Conservation (phyloP, 495 filamentous ascomycete genomes). For the Trichoderma virens region DNA sequence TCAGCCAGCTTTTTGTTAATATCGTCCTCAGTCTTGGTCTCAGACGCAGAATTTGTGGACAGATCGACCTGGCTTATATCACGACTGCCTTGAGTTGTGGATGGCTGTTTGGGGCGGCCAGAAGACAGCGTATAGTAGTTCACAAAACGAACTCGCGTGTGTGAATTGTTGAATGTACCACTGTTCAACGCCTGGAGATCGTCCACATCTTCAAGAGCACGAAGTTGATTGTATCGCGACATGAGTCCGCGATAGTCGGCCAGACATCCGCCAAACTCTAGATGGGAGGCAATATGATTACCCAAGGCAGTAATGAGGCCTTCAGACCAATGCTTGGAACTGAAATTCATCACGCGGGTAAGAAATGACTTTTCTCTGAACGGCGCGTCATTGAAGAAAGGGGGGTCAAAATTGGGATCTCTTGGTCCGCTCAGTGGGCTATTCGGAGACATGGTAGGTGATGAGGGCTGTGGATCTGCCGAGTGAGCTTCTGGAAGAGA, state of each 20-base stretch:
- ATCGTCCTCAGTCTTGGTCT: not conserved
- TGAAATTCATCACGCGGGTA: slow-evolving; percentile 63
- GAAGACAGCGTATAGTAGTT: slow-evolving; percentile 89
- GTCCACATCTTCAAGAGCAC: slow-evolving; percentile 61
- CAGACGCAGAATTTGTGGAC: slow-evolving; percentile 10
- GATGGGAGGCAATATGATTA: slow-evolving; percentile 66
- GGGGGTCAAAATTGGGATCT: slow-evolving; percentile 65
- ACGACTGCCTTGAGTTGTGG: not conserved
- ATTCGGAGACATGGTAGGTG: slow-evolving; percentile 13
- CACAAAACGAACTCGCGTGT: slow-evolving; percentile 58
- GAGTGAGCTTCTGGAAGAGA: not conserved
- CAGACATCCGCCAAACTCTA: slow-evolving; percentile 75
- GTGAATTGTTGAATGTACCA: slow-evolving; percentile 4
- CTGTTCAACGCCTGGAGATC: slow-evolving; percentile 20
- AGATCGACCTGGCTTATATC: not conserved
- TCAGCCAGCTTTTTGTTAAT: not conserved
- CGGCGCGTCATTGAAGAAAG: slow-evolving; percentile 63
- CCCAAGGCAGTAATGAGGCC: slow-evolving; percentile 61
- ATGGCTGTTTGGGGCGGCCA: slow-evolving; percentile 38
- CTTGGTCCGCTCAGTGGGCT: slow-evolving; percentile 16
- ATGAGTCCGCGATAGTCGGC: slow-evolving; percentile 67
- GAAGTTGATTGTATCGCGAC: slow-evolving; percentile 57
- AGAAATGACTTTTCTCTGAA: slow-evolving; percentile 57
- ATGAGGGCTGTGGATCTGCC: not conserved
- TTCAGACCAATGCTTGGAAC: slow-evolving; percentile 65